These are phyloP conservation scores for Fusarium camptoceras DNA, from an alignment of 2,329 filamentous ascomycete species.

Conservation along the genomic window DNA sequence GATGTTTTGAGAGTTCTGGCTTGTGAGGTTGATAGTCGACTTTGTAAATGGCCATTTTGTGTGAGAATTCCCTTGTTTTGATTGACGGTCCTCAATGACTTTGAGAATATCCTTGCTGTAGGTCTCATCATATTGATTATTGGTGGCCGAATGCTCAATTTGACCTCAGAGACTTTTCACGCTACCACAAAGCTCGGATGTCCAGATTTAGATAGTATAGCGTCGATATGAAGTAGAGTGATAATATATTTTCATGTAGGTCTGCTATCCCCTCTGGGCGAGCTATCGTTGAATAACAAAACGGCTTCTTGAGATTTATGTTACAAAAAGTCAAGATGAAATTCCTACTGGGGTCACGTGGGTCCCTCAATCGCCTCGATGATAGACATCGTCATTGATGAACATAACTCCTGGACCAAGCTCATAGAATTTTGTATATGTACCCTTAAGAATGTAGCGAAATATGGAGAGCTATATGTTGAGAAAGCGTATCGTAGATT, in stretches of 20 bases:
- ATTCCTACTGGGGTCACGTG: slow-evolving; percentile 38
- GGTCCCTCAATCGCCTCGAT: slow-evolving; percentile 5
- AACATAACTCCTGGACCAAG: not conserved
- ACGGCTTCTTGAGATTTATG: not conserved
- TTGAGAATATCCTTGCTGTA: slow-evolving; percentile 9
- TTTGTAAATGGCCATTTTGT: not conserved
- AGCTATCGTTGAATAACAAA: not conserved
- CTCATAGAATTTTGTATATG: not conserved
- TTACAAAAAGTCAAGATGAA: slow-evolving; percentile 10
- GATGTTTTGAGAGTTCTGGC: not conserved
- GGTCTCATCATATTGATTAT: slow-evolving; percentile 10
- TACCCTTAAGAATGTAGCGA: not conserved
- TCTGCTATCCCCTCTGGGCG: not conserved
- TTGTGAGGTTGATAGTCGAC: not conserved
- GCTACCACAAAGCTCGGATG: not conserved
- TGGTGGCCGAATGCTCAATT: not conserved
- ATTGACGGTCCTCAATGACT: not conserved
- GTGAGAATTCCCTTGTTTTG: not conserved
- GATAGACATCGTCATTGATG: not conserved
- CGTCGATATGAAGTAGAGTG: not conserved
- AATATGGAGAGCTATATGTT: not conserved
- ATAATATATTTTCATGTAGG: accelerated
- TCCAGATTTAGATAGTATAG: not conserved
- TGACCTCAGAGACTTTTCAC: not conserved
- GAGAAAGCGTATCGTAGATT: not conserved